Evolutionary conservation across 192 early-diverging fungal genomes (phyloP), one percentile per base, ranked within the genome.

Genomic region (Mortierella antarctica): DNA sequence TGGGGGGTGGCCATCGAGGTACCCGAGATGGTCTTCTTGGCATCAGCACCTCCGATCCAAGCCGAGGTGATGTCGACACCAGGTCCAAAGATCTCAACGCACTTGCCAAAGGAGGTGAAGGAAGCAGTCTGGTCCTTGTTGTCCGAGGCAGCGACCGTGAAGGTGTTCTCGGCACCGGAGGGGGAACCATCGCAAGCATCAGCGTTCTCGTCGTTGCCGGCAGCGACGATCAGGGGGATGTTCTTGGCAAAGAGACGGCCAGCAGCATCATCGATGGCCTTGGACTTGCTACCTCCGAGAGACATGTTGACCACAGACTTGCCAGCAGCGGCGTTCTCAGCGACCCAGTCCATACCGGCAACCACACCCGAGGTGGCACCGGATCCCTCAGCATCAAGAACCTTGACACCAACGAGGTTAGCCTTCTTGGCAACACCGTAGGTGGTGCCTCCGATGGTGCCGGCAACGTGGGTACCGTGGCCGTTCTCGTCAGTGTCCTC

Each of bases 361-460:
- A 93, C 84, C 3, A 93, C 57, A 63, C 71, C 76, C 39, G 84
- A 71, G 57, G 62, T 84, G 10, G 86, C 51, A 20, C 91, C 92
- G 20, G 67, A 67, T 42, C 92, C 92, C 39, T 57, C 1, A 23
- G 69, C 83, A 71, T 85, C 83, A 48, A 93, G 73, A 18, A 92
- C 89, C 69, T 92, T 89, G 45, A 93, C 87, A 48, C 80, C 83
- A 44, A 88, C 77, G 41, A 93, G 41, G 13, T 52, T 83, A 13
- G 82, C 92, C 50, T 83, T 79, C 68, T 91, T 93, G 52, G 92
- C 92, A 50, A 93, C 89, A 62, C 92, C 92, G 71, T 86, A 92
- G 18, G 67, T 85, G 21, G 67, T 82, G 17, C 76, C 83, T 18
- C 72, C 88, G 56, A 91, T 87, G 50, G 76, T 87, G 3, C 85